Percentiles rank a stretch among this genome's conserved stretches.
Evolutionary conservation across 306 rosid genomes (phyloP).

Genomic region (Gynostemma pentaphyllum): DNA sequence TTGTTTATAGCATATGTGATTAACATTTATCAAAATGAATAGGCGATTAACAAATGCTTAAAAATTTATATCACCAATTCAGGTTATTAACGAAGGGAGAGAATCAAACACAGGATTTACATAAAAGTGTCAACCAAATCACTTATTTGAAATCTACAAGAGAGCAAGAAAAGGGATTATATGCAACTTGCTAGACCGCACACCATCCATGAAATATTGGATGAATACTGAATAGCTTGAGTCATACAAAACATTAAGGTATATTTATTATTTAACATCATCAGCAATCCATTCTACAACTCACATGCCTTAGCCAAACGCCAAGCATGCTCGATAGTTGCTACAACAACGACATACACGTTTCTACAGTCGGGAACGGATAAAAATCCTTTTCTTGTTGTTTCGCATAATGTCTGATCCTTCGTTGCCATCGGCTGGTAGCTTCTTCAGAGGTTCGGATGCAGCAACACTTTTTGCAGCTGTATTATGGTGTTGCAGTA

Average conservation of each 20-base stretch:
- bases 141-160: neutral
- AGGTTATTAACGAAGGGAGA: too few relatives aligned
- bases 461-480: slow-evolving; percentile 23
- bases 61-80: too few relatives aligned
- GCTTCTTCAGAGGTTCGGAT: slow-evolving; percentile 29
- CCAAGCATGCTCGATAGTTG: neutral
- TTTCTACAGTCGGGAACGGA: slow-evolving; percentile 53
- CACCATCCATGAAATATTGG: neutral
- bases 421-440: slow-evolving; percentile 23
- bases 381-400: slow-evolving; percentile 43
- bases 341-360: neutral
- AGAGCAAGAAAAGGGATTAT: neutral
- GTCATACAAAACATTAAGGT: neutral
- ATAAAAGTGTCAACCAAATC: neutral
- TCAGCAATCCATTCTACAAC: neutral
- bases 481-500: slow-evolving; percentile 26
- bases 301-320: neutral
- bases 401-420: slow-evolving; percentile 22
- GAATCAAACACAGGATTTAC: too few relatives aligned
- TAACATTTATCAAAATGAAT: too few relatives aligned
- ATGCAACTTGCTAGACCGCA: neutral
- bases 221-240: slow-evolving; percentile 2
- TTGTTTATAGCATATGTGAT: too few relatives aligned
- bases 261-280: neutral
- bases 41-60: too few relatives aligned